Conservation (phyloP, 306 rosid genomes). For the Cyamopsis tetragonoloba region DNA sequence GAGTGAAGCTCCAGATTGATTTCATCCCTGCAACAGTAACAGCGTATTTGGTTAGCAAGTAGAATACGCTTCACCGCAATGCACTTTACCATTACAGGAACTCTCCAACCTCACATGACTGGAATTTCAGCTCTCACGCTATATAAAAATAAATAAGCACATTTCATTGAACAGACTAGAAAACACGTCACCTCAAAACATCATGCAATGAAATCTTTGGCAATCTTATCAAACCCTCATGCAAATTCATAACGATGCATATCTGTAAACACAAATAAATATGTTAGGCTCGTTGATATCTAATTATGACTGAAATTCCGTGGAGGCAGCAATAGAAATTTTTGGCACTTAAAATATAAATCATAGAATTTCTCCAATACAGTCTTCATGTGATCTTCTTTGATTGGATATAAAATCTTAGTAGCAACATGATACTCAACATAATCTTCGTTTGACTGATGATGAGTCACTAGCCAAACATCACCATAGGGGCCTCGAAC, state of each 20-base stretch:
- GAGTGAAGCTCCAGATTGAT: constrained; percentile 72
- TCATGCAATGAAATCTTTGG: constrained; percentile 61
- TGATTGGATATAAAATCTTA: constrained; percentile 67
- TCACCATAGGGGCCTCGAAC: constrained; percentile 91
- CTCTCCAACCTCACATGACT: too few relatives aligned
- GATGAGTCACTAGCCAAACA: constrained; percentile 92
- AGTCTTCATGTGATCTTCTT: constrained; percentile 59
- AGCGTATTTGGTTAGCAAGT: too few relatives aligned
- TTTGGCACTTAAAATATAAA: constrained; percentile 56
- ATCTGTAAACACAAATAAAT: constrained; percentile 40
- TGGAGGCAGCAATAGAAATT: constrained; percentile 49
- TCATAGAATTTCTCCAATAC: constrained; percentile 58
- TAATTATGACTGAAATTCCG: constrained; percentile 66
- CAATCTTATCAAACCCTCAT: constrained; percentile 86
- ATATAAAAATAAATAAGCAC: neutral
- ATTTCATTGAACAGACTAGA: constrained; percentile 4
- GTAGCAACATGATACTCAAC: constrained; percentile 82
- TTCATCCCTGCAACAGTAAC: constrained; percentile 69
- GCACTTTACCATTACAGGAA: too few relatives aligned
- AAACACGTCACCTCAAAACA: constrained; percentile 64
- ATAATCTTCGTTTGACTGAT: constrained; percentile 71
- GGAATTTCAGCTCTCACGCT: neutral
- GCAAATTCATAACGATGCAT: constrained; percentile 77
- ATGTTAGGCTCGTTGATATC: constrained; percentile 40
- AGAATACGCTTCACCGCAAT: too few relatives aligned